Evolutionary conservation across 768 basidiomycete species (phyloP).

Genomic region (Mycena maculata): DNA sequence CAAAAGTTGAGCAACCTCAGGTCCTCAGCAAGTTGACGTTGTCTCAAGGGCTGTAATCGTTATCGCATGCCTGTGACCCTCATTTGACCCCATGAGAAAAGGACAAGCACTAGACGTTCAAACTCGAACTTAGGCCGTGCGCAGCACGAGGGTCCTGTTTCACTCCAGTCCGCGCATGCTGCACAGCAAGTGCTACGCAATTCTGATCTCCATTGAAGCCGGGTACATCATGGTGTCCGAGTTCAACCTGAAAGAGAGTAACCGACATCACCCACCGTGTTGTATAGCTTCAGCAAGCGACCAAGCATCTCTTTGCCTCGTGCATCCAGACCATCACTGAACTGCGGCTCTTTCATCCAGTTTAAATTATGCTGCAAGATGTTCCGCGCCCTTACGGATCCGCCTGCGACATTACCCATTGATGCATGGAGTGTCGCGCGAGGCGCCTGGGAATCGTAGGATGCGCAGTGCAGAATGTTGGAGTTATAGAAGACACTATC

Average conservation of each 20-base stretch:
- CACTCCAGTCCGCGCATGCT: no score
- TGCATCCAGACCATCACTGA: slow-evolving; percentile 58
- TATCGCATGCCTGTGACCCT: no score
- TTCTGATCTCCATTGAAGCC: no score
- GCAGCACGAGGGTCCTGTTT: no score
- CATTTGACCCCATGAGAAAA: no score
- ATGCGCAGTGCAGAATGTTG: slow-evolving; percentile 82
- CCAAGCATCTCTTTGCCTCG: slow-evolving; percentile 67
- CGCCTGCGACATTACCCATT: slow-evolving; percentile 73
- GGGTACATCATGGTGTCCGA: no score
- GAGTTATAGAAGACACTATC: slow-evolving; percentile 86
- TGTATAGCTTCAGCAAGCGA: slow-evolving; percentile 67
- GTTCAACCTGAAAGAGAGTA: slow-evolving; percentile 61
- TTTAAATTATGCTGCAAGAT: slow-evolving; percentile 78
- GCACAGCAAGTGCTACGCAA: no score
- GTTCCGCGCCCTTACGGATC: slow-evolving; percentile 73
- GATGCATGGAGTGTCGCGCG: slow-evolving; percentile 79
- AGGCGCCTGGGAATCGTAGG: slow-evolving; percentile 60
- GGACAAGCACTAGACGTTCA: no score
- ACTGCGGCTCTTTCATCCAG: slow-evolving; percentile 73
- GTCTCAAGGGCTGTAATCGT: no score
- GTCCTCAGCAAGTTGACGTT: no score
- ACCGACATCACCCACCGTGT: slow-evolving; percentile 55
- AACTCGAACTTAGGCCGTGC: no score
- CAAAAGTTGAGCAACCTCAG: no score